A percentile compares a stretch with the other conserved stretches of the same genome.
phyloP scores from a whole-genome alignment of 805 yeast species.

The Cyberlindnera galapagoensis region DNA sequence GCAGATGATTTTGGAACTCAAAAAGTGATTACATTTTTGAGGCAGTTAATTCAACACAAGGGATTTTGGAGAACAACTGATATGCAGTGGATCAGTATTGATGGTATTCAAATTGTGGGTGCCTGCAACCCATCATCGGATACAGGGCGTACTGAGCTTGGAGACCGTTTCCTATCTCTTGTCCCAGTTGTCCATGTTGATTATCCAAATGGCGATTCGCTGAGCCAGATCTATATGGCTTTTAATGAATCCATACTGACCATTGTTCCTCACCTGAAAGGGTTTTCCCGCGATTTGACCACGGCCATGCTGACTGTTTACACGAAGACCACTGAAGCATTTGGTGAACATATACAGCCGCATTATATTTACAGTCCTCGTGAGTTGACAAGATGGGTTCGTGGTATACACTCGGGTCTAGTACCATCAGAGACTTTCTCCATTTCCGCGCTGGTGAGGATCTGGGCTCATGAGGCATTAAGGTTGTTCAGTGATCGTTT shows the following conservation, averaged over 20 bases:
- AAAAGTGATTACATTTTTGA: slow-evolving; percentile 57
- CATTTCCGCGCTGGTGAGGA: slow-evolving; percentile 42
- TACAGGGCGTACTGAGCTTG: slow-evolving; percentile 58
- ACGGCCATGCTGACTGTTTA: slow-evolving; percentile 65
- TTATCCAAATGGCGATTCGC: slow-evolving; percentile 62
- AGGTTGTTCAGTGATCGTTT: slow-evolving; percentile 75
- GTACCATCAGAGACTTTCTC: slow-evolving; percentile 29
- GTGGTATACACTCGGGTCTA: slow-evolving; percentile 59
- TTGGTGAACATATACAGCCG: slow-evolving; percentile 33
- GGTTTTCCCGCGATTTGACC: slow-evolving; percentile 46
- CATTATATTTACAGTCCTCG: slow-evolving; percentile 85
- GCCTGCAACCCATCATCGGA: slow-evolving; percentile 91
- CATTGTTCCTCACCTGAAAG: slow-evolving; percentile 52
- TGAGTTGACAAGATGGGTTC: slow-evolving; percentile 82
- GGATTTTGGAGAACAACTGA: slow-evolving; percentile 73
- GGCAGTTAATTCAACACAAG: slow-evolving; percentile 63
- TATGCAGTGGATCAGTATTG: slow-evolving; percentile 58
- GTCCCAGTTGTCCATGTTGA: slow-evolving; percentile 64
- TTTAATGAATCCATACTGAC: slow-evolving; percentile 53
- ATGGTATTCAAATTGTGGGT: slow-evolving; percentile 77
- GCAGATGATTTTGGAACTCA: slow-evolving; percentile 71
- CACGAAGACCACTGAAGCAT: slow-evolving; percentile 31
- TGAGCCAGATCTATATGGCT: slow-evolving; percentile 59
- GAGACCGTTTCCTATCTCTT: slow-evolving; percentile 61
- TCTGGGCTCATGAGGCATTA: slow-evolving; percentile 80